Conservation (phyloP, 306 rosid species). For the Quercus rubra region DNA sequence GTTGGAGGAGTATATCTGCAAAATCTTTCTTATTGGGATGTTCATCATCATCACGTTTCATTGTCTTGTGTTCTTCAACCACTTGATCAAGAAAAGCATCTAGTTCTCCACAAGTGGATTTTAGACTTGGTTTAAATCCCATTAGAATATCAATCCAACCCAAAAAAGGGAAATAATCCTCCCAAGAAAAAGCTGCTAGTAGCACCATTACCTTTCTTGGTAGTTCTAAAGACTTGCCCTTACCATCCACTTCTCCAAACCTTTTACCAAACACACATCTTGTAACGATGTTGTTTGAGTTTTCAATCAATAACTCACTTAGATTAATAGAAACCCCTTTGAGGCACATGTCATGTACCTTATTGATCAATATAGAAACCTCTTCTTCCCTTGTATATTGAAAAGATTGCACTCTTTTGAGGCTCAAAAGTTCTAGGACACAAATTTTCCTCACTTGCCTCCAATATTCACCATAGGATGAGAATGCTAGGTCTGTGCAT, state of each 20-base stretch:
- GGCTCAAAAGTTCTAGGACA: neutral
- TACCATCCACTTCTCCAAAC: neutral
- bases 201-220: neutral
- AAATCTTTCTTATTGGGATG: constrained; percentile 18
- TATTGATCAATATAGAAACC: neutral
- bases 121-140: neutral
- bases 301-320: neutral
- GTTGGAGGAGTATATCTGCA: constrained; percentile 24
- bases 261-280: constrained; percentile 1
- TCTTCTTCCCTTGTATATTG: constrained; percentile 2
- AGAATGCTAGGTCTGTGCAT: neutral
- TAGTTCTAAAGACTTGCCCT: neutral
- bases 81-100: neutral
- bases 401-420: neutral
- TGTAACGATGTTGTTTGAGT: neutral
- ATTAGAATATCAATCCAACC: constrained; percentile 24
- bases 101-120: neutral
- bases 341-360: neutral
- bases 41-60: fast-evolving
- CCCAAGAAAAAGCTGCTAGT: neutral
- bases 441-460: neutral
- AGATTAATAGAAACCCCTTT: neutral
- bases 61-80: neutral
- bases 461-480: constrained; percentile 20
- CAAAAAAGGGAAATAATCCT: neutral